These are phyloP conservation scores for Exophiala phaeomuriformis DNA, from an alignment of 2,329 filamentous ascomycete species.

Conservation along the genomic window DNA sequence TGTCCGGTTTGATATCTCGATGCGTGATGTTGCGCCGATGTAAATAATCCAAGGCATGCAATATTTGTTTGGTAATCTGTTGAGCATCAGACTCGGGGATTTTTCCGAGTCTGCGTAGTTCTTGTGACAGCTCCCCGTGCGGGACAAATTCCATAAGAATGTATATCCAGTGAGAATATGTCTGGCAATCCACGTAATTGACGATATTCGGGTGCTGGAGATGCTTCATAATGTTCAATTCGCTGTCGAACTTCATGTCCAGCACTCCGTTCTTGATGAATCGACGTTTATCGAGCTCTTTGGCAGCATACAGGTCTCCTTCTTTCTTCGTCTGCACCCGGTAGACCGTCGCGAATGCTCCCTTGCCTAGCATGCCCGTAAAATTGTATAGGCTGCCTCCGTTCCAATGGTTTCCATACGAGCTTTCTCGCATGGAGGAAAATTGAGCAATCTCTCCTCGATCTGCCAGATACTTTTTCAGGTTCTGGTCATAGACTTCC, in stretches of 20 bases:
- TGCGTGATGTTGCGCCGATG: slow-evolving; percentile 87
- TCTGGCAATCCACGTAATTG: slow-evolving; percentile 79
- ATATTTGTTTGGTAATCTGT: slow-evolving; percentile 59
- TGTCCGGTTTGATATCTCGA: slow-evolving; percentile 97
- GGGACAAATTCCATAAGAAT: slow-evolving; percentile 96
- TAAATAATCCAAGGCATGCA: slow-evolving; percentile 77
- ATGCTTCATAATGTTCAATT: slow-evolving; percentile 90
- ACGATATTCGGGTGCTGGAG: slow-evolving; percentile 86
- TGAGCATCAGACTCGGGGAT: slow-evolving; percentile 64
- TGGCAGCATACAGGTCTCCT: slow-evolving; percentile 78
- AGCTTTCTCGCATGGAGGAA: slow-evolving; percentile 32
- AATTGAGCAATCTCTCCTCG: slow-evolving; percentile 27
- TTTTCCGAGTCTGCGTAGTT: slow-evolving; percentile 54
- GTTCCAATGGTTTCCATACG: slow-evolving; percentile 66
- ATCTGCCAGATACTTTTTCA: slow-evolving; percentile 57
- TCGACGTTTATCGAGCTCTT: slow-evolving; percentile 85
- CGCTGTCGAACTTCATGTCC: slow-evolving; percentile 88
- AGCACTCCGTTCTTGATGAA: slow-evolving; percentile 89
- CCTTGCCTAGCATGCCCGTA: slow-evolving; percentile 74
- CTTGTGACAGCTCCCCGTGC: slow-evolving; percentile 71
- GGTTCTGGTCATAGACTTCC: slow-evolving; percentile 59
- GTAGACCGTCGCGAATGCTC: slow-evolving; percentile 91
- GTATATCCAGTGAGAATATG: slow-evolving; percentile 72
- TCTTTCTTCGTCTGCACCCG: slow-evolving; percentile 79
- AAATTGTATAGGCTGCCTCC: slow-evolving; percentile 81